These are phyloP conservation scores for Ogataea nitratoaversa DNA, from an alignment of 805 yeast genomes.

Conservation along the genomic window DNA sequence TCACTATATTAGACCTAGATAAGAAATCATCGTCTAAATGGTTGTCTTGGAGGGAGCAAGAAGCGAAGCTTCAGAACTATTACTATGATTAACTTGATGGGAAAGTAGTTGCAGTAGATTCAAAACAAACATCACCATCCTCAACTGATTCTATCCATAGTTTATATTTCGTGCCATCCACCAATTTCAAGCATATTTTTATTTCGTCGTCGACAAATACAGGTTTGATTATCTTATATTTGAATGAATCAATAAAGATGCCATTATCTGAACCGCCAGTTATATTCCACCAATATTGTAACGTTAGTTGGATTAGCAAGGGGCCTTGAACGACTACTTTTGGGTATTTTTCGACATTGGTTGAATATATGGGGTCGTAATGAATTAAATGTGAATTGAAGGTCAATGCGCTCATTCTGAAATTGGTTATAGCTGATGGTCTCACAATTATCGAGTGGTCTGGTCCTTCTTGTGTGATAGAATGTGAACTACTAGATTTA, in stretches of 20 bases:
- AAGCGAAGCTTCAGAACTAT: conserved; percentile 12
- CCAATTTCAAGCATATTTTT: conserved; percentile 21
- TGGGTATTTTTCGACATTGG: conserved; percentile 53
- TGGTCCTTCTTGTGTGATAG: conserved; percentile 13
- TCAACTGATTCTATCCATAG: conserved; percentile 26
- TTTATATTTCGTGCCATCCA: conserved; percentile 8
- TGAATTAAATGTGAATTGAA: conserved; percentile 86
- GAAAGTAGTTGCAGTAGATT: conserved; percentile 9
- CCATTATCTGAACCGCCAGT: conserved; percentile 6
- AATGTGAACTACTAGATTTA: no score
- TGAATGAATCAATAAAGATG: conserved; percentile 28
- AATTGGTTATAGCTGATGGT: conserved; percentile 42
- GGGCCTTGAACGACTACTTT: conserved; percentile 78
- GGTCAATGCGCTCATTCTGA: conserved; percentile 70
- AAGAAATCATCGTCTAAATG: conserved; percentile 41
- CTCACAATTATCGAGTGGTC: conserved; percentile 26
- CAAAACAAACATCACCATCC: conserved; percentile 13
- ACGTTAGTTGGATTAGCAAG: conserved; percentile 53
- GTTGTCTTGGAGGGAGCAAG: conserved; percentile 38
- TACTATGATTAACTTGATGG: conserved; percentile 4
- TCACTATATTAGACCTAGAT: conserved; percentile 45
- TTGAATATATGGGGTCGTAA: conserved; percentile 56
- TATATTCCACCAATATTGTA: conserved; percentile 40
- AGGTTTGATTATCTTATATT: conserved; percentile 49
- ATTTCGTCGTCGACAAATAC: conserved; percentile 39